A percentile compares a stretch with the other conserved stretches of the same genome.
Evolutionary conservation across 176 grass and related monocot genomes (phyloP).

Genomic region (Chloris gayana): DNA sequence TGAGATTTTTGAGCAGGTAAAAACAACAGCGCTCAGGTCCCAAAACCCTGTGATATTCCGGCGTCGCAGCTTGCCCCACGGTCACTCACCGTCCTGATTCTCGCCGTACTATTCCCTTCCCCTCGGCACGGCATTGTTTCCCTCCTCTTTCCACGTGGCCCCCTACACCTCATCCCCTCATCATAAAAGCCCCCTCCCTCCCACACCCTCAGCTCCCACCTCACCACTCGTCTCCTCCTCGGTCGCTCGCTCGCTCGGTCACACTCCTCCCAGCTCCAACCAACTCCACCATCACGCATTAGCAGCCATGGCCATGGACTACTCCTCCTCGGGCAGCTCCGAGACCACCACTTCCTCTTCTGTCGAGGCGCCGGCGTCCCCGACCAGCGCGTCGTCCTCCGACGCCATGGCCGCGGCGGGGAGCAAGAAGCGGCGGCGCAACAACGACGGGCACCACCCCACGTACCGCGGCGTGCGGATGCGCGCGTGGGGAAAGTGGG

Average conservation of each 20-base stretch:
- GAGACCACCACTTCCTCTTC: constrained; percentile 52
- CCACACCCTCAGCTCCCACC: constrained; percentile 36
- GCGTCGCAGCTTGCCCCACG: background rate
- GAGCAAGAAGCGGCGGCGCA: constrained; percentile 45
- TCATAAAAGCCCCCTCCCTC: constrained; percentile 51
- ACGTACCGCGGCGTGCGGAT: constrained; percentile 87
- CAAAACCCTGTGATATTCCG: constrained; percentile 9
- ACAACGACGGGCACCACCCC: constrained; percentile 65
- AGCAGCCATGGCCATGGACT: constrained; percentile 43
- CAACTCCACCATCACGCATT: constrained; percentile 44
- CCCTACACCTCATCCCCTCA: constrained; percentile 28
- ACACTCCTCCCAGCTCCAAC: constrained; percentile 31
- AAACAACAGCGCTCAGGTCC: constrained; percentile 1
- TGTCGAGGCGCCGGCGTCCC: constrained; percentile 16
- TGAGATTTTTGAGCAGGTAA: background rate
- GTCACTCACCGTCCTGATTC: background rate
- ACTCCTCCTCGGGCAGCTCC: constrained; percentile 42
- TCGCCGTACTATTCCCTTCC: constrained; percentile 5
- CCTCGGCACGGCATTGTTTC: constrained; percentile 1
- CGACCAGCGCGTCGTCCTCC: constrained; percentile 38
- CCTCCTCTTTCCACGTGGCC: constrained; percentile 24
- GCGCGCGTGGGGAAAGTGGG: constrained; percentile 95
- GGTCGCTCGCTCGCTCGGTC: background rate
- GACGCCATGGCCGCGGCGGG: background rate
- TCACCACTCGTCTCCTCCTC: background rate